Percentiles rank a stretch among this genome's conserved stretches.
Evolutionary conservation across 345 rosid genomes (phyloP).

Genomic region (Populus simonii): DNA sequence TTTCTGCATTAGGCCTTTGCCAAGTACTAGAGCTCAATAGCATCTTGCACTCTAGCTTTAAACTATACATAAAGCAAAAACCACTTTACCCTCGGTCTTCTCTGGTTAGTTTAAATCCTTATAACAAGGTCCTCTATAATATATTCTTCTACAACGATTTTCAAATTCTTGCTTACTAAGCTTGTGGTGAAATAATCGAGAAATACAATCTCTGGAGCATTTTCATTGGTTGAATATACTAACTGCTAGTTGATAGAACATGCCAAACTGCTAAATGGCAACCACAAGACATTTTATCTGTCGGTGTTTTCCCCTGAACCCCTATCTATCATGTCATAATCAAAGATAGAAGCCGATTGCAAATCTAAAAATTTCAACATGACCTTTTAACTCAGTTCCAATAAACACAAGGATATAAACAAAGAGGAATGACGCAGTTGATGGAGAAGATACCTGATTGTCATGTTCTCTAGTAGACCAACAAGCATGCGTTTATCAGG

Average conservation of each 20-base stretch:
- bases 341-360: not conserved
- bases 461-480: constrained; percentile 67
- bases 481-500: constrained; percentile 87
- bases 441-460: constrained; percentile 50
- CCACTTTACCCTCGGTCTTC: not conserved
- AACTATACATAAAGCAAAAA: not conserved
- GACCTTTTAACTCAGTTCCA: not conserved
- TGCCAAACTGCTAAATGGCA: not conserved
- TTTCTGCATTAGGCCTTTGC: not conserved
- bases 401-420: not conserved
- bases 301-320: not conserved
- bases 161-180: not conserved
- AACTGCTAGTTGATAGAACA: not conserved
- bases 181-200: too few relatives aligned
- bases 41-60: not conserved
- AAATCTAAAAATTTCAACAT: not conserved
- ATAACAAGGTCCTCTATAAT: not conserved
- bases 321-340: not conserved
- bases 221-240: not conserved
- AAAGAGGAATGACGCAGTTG: not conserved
- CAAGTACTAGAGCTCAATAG: not conserved
- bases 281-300: not conserved
- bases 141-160: not conserved
- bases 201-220: not conserved
- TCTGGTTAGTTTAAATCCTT: not conserved